A percentile compares a stretch with the other conserved stretches of the same genome.
phyloP scores from a whole-genome alignment of 1,284 basidiomycete genomes.

The Tremellales sp. region DNA sequence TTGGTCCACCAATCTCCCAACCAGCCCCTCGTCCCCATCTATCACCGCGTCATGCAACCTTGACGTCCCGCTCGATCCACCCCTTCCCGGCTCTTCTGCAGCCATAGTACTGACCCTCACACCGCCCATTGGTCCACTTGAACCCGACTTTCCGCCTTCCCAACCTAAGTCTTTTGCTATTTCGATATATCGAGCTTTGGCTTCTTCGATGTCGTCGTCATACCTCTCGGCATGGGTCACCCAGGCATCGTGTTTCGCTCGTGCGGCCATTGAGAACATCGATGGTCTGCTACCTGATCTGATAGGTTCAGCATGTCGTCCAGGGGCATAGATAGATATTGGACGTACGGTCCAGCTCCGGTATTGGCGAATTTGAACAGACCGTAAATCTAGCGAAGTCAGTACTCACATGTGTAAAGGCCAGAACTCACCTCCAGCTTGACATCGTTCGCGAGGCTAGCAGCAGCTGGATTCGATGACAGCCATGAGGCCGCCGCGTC shows the following conservation, averaged over 20 bases:
- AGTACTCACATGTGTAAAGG: not conserved
- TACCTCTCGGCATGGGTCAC: slow-evolving; percentile 55
- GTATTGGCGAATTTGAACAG: slow-evolving; percentile 72
- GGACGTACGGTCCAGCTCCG: slow-evolving; percentile 26
- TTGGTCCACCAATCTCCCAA: slow-evolving; percentile 53
- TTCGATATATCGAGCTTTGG: slow-evolving; percentile 59
- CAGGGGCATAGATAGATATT: not conserved
- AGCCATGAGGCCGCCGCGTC: slow-evolving; percentile 34
- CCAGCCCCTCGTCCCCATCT: slow-evolving; percentile 53
- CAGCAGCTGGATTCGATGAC: slow-evolving; percentile 24
- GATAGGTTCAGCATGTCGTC: not conserved
- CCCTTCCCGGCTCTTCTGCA: slow-evolving; percentile 16
- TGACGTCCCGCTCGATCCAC: slow-evolving; percentile 10
- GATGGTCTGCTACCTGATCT: slow-evolving; percentile 65
- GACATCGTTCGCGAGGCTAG: slow-evolving; percentile 28
- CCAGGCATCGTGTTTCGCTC: slow-evolving; percentile 90
- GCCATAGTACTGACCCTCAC: slow-evolving; percentile 61
- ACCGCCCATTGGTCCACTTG: slow-evolving; percentile 45
- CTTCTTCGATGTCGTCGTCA: slow-evolving; percentile 53
- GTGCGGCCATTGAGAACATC: slow-evolving; percentile 70
- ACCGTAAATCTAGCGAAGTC: slow-evolving; percentile 64
- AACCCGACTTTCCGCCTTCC: slow-evolving; percentile 31
- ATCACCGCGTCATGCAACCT: slow-evolving; percentile 60
- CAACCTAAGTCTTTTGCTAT: slow-evolving; percentile 68
- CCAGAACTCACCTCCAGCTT: slow-evolving; percentile 35